These are phyloP conservation scores for Protea cynaroides DNA, from an alignment of 164 flowering plant species.

Conservation along the genomic window DNA sequence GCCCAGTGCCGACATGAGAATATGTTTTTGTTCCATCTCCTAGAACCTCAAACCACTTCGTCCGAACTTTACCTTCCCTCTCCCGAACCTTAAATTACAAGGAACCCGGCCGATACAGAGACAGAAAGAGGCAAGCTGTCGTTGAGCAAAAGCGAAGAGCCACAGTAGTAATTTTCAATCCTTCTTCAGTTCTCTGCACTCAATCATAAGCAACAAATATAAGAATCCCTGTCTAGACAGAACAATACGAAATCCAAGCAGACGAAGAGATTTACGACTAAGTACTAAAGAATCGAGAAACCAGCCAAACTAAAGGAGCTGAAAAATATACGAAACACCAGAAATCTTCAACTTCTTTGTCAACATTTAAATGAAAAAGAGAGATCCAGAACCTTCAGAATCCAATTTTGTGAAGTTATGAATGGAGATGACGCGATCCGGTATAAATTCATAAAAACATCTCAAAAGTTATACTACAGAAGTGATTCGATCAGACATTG, in stretches of 20 bases:
- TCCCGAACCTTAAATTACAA: slow-evolving; percentile 3
- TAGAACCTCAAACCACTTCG: not conserved
- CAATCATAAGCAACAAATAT: not conserved
- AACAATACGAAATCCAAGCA: no score
- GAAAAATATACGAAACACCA: not conserved
- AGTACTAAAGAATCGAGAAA: not conserved
- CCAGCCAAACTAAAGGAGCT: no score
- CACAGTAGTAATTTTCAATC: not conserved
- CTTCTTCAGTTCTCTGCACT: not conserved
- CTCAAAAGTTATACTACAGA: not conserved
- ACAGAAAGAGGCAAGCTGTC: not conserved
- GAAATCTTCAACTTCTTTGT: not conserved
- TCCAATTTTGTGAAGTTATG: no score
- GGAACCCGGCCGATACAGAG: not conserved
- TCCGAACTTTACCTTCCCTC: slow-evolving; percentile 7
- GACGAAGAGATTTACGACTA: no score
- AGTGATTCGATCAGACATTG: not conserved
- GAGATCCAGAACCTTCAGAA: not conserved
- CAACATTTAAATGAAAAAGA: not conserved
- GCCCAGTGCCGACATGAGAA: slow-evolving; percentile 75
- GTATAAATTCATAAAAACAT: not conserved
- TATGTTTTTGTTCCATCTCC: slow-evolving; percentile 65
- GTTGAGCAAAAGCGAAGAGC: not conserved
- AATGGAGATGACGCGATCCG: no score
- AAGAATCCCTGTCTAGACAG: not conserved